Base-by-base conservation (phyloP, 2,329 filamentous ascomycete genomes). In the Basipetospora chlamydospora region DNA sequence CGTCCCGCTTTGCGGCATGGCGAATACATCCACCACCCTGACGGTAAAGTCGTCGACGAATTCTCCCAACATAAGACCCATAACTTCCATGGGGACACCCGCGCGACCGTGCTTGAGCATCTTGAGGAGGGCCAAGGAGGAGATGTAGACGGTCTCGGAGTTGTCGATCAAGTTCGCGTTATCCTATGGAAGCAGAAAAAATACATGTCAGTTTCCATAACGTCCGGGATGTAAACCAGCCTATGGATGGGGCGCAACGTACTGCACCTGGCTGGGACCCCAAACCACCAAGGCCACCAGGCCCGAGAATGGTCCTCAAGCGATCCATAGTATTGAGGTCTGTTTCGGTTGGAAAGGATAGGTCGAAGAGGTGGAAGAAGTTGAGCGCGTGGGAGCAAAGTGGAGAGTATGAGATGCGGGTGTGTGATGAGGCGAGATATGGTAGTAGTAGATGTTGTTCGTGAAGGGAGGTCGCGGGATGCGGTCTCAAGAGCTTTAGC, bases 11-110 rank as follows among this genome's bases (percentile, higher is more conserved):
- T 98, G 90, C 15, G 90, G 90, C 90, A 98, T 98, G 42, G 90
- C 90, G 60, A 98, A 98, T 20, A 98, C 90, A 60, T 98, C 90
- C 47, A 96, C 88, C 11, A 98, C 90, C 47, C 88, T 80, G 43
- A 98, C 90, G 41, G 90, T 47, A 2, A 69, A 67, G 3, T 60
- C 52, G 21, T 66, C 59, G 3, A 70, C 54, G 42, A 75, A 75
- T 2, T 56, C 51, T 39, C 77, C 73, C 1, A 77, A 55, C 40
- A 98, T 98, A 56, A 98, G 67, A 43, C 90, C 90, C 90, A 98
- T 98, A 57, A 98, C 90, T 69, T 98, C 90, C 90, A 98, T 98
- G 15, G 90, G 90, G 46, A 98, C 90, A 66, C 90, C 90, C 28
- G 90, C 90, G 47, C 90, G 81, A 45, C 90, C 90, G 61, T 98